A percentile compares a stretch with the other conserved stretches of the same genome.
phyloP scores from a whole-genome alignment of 2,329 filamentous ascomycete species.

The Simplicillium sp. region DNA sequence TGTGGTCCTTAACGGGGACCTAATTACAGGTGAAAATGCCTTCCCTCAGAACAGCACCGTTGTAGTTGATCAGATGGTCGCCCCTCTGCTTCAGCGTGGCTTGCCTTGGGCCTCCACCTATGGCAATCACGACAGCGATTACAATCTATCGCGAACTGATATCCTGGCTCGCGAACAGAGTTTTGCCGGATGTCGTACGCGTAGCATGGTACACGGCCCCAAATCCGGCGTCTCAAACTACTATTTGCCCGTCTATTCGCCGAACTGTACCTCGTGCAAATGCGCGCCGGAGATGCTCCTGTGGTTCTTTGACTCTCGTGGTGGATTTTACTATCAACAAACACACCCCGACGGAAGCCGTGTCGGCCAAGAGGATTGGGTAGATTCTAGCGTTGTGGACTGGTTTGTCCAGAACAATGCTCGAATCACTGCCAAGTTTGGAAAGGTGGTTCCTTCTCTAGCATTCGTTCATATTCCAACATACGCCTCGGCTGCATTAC shows the following conservation, averaged over 20 bases:
- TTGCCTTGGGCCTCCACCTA: conserved; percentile 60
- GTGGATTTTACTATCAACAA: conserved; percentile 41
- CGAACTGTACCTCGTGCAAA: conserved; percentile 17
- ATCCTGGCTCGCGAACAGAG: conserved; percentile 31
- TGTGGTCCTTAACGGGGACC: conserved; percentile 39
- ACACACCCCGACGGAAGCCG: conserved; percentile 16
- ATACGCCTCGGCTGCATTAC: conserved; percentile 29
- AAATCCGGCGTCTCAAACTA: conserved; percentile 36
- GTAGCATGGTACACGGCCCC: conserved; percentile 25
- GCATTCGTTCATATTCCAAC: conserved; percentile 40
- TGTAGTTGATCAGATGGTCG: conserved; percentile 51
- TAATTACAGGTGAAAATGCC: conserved; percentile 56
- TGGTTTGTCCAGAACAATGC: conserved; percentile 31
- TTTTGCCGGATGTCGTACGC: conserved; percentile 28
- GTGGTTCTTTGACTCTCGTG: conserved; percentile 65
- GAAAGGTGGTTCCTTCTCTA: conserved; percentile 30
- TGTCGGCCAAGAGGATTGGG: conserved; percentile 32
- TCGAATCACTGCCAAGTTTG: conserved; percentile 17
- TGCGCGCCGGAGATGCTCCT: conserved; percentile 39
- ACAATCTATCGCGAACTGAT: conserved; percentile 40
- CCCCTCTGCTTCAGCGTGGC: conserved; percentile 43
- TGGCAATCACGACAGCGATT: conserved; percentile 59
- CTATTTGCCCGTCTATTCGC: conserved; percentile 32
- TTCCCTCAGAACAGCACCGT: conserved; percentile 41
- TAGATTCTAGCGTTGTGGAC: conserved; percentile 29